Evolutionary conservation across 768 basidiomycete species (phyloP).

Genomic region (Suillus plorans): DNA sequence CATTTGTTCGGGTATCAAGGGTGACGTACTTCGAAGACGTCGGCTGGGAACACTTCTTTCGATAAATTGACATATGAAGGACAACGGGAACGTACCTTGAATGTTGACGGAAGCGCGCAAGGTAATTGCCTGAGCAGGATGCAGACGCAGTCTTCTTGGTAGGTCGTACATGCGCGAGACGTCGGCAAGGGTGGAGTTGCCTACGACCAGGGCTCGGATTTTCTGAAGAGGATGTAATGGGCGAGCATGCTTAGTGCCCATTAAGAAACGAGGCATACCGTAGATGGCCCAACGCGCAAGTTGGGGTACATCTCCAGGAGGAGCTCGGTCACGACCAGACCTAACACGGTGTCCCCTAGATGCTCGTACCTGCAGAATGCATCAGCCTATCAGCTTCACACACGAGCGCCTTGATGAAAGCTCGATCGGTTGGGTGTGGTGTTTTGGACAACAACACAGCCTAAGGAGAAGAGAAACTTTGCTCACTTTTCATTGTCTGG

Average conservation of each 20-base stretch:
- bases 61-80: not conserved
- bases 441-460: not conserved
- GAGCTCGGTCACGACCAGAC: conserved; percentile 63
- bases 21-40: conserved; percentile 67
- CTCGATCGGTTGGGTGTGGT: not conserved
- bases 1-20: conserved; percentile 6
- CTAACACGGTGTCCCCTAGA: conserved; percentile 73
- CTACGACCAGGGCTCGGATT: conserved; percentile 74
- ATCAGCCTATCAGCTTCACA: not conserved
- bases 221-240: conserved; percentile 46
- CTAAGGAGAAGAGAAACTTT: not conserved
- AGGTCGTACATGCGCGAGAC: conserved; percentile 69
- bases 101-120: conserved; percentile 67
- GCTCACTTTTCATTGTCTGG: conserved; percentile 82
- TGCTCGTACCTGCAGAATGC: conserved; percentile 59
- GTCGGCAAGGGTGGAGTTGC: conserved; percentile 68
- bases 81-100: conserved; percentile 51
- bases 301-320: conserved; percentile 65
- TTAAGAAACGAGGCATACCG: conserved; percentile 42
- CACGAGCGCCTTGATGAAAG: not conserved
- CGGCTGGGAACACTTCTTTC: conserved; percentile 44
- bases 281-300: conserved; percentile 74
- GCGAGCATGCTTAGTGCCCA: not conserved
- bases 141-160: conserved; percentile 59
- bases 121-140: conserved; percentile 72